Evolutionary conservation across 23 red algal species (phyloP), one percentile per base, ranked within the genome.

Genomic region (Gracilaria vermiculophylla): DNA sequence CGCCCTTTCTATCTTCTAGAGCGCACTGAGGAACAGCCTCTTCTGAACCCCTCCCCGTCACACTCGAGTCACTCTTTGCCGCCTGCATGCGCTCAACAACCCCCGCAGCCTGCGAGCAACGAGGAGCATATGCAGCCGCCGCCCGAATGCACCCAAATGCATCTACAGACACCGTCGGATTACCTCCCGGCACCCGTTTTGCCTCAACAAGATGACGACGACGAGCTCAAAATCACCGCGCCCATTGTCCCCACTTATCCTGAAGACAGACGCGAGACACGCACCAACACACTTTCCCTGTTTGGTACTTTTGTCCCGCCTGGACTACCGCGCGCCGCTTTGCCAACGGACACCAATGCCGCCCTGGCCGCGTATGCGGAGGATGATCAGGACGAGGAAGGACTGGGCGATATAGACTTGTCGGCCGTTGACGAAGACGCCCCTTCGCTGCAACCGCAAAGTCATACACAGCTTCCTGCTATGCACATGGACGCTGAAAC

Each of bases 401-500:
- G 19, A 2, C 39, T 73, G 40, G 36, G 4, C 24, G 67, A 73
- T 32, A 73, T 73, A 19, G 39, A 73, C 42, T 37, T 73, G 11
- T 73, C 67, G 5, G 67, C 2, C 37, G 40, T 73, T 7, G 67
- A 73, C 67, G 20, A n/a, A n/a, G n/a, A 48, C 21, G 44, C 39
- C 20, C 39, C 13, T 45, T 20, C 42, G 6, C 3, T 28, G 37
- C 67, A 42, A 0, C 14, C 36, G 42, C 24, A n/a, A 47, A 42
- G 37, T 5, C 19, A 42, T 73, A 32, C 40, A 8, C 39, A 24
- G 42, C 36, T 42, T 3, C 39, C 67, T 25, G 67, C 17, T 35
- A 82, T 82, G 78, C 48, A 37, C 44, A 82, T 82, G 78, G 78
- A 82, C 53, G 33, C 78, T 1, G 39, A 42, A 40, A 42, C 37